A percentile compares a stretch with the other conserved stretches of the same genome.
phyloP scores from a whole-genome alignment of 768 basidiomycete genomes.

The Leccinellum rugosiceps region DNA sequence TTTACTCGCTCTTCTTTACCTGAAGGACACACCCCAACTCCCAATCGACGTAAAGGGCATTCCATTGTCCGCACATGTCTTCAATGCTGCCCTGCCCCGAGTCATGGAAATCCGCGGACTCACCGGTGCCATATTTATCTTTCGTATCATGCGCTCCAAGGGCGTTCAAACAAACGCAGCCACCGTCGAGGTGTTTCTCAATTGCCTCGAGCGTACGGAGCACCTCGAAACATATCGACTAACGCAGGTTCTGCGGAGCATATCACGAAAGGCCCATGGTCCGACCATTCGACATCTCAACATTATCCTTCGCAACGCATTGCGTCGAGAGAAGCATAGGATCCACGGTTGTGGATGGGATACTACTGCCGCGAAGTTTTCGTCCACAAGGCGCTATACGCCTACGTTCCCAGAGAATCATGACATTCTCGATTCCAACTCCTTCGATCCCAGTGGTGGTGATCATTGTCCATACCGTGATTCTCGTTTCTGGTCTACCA shows the following conservation, averaged over 20 bases:
- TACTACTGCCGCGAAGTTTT: slow-evolving; percentile 37
- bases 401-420: slow-evolving; percentile 5
- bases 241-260: slow-evolving; percentile 43
- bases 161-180: slow-evolving; percentile 48
- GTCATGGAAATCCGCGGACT: slow-evolving; percentile 50
- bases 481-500: slow-evolving; percentile 37
- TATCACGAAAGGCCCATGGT: slow-evolving; percentile 40
- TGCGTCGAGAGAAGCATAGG: slow-evolving; percentile 51
- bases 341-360: slow-evolving; percentile 48
- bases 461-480: slow-evolving; percentile 31
- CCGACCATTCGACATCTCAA: slow-evolving; percentile 60
- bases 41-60: slow-evolving; percentile 30
- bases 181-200: slow-evolving; percentile 55
- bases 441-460: slow-evolving; percentile 51
- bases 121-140: slow-evolving; percentile 40
- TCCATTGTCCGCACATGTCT: slow-evolving; percentile 43
- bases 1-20: slow-evolving; percentile 19
- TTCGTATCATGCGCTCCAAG: slow-evolving; percentile 53
- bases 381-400: slow-evolving; percentile 26
- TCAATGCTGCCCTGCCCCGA: slow-evolving; percentile 61
- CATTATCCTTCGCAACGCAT: slow-evolving; percentile 46
- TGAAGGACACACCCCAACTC: slow-evolving; percentile 15
- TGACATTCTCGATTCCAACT: slow-evolving; percentile 21
- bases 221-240: slow-evolving; percentile 45
- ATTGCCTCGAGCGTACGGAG: slow-evolving; percentile 45